A percentile compares a stretch with the other conserved stretches of the same genome.
phyloP scores from a whole-genome alignment of 2,329 filamentous ascomycete species.

The Colletotrichum tabaci region DNA sequence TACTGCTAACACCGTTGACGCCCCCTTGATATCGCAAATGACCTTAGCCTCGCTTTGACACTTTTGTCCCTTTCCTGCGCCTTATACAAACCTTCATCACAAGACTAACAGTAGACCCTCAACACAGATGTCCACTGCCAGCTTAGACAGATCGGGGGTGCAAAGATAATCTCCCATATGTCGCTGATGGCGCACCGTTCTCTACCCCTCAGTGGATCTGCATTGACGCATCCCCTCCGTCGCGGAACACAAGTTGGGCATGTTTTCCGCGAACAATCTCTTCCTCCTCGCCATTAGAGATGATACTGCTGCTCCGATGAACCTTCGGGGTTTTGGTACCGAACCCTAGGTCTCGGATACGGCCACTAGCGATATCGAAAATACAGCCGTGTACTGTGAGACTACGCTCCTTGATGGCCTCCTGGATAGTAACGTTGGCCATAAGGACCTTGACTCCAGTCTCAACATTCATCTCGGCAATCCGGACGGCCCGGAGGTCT shows the following conservation, averaged over 20 bases:
- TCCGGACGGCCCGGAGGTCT: slow-evolving; percentile 68
- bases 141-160: neutral
- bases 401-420: slow-evolving; percentile 79
- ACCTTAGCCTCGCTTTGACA: neutral
- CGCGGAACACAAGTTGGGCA: slow-evolving; percentile 65
- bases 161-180: neutral
- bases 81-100: neutral
- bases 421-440: slow-evolving; percentile 77
- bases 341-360: slow-evolving; percentile 63
- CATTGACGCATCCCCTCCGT: slow-evolving; percentile 55
- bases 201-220: slow-evolving; percentile 42
- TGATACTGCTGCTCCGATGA: slow-evolving; percentile 30
- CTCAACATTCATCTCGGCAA: slow-evolving; percentile 85
- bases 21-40: slow-evolving; percentile 10
- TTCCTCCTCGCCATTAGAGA: slow-evolving; percentile 40
- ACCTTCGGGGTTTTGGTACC: slow-evolving; percentile 51
- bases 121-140: neutral
- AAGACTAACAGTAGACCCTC: neutral
- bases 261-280: slow-evolving; percentile 64
- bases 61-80: neutral
- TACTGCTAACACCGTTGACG: slow-evolving; percentile 11
- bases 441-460: slow-evolving; percentile 77
- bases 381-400: slow-evolving; percentile 84
- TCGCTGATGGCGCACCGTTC: neutral
- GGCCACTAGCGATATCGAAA: slow-evolving; percentile 73